Base-by-base conservation (phyloP, 2,329 filamentous ascomycete species). In the Cladosporium velox region DNA sequence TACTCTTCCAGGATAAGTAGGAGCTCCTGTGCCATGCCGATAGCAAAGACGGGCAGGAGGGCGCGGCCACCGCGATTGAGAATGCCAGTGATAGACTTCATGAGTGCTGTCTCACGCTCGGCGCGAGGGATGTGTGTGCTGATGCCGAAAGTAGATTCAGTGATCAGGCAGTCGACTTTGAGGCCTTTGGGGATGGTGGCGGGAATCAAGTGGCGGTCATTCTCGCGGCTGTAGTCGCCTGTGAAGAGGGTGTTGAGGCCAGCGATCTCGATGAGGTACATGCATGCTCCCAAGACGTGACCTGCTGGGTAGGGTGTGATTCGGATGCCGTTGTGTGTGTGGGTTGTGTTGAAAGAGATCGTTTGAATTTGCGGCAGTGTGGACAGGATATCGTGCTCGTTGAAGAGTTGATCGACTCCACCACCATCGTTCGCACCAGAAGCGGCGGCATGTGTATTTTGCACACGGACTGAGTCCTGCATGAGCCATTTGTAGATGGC, bases 401-500 rank as follows among this genome's bases (percentile, higher is more conserved):
- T 97, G 77, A 97, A 99, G 55, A 98, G 88, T 49, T 87, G 84
- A 28, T 86, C 86, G 70, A 86, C 83, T 69, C 87, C 86, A 57
- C 71, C 74, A 12, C 66, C 66, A 28, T 67, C 66, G 55, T 76
- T 75, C 11, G 73, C 72, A 24, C 74, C 72, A 15, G 70, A 70
- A n/a, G 70, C 70, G 64, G 72, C 60, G 64, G 60, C 69, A 59
- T 76, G 74, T 18, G 75, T 76, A 65, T 77, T 77, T 76, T 90
- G 90, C 34, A 99, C 93, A 67, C 95, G 90, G 54, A 99, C 92
- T 71, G 93, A 96, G 79, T 99, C 95, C 79, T 97, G 93, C 69
- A 98, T 97, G 61, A 98, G 88, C 94, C 95, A 98, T 81, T 98
- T 98, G 86, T 99, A 99, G 77, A 99, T 99, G 73, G 95, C 95